phyloP scores from a whole-genome alignment of 164 flowering plant genomes.

The Santalum album region DNA sequence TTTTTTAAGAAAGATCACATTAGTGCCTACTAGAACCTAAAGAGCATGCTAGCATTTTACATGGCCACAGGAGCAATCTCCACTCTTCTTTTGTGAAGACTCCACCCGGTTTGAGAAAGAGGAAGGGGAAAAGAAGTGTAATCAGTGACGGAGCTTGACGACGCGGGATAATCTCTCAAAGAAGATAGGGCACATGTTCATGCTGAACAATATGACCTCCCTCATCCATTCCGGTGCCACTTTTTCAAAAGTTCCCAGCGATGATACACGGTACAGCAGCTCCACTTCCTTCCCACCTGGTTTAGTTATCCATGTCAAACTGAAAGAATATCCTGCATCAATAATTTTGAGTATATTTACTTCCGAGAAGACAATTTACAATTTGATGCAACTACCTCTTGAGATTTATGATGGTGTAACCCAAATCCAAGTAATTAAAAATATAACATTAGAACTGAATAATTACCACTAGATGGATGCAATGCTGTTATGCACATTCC shows the following conservation, averaged over 20 bases:
- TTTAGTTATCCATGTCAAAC: conserved; percentile 45
- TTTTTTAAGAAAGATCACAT: no score
- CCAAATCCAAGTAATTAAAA: not conserved
- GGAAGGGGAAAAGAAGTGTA: not conserved
- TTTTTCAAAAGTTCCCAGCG: conserved; percentile 73
- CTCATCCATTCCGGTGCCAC: conserved; percentile 91
- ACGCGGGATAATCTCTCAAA: conserved; percentile 62
- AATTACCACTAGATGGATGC: conserved; percentile 74
- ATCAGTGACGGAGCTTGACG: conserved; percentile 22
- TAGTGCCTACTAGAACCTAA: no score
- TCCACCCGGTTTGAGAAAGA: no score
- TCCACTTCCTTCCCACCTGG: conserved; percentile 31
- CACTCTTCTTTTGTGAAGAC: no score
- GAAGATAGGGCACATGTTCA: conserved; percentile 66
- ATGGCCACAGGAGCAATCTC: no score
- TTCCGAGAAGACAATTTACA: no score
- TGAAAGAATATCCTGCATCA: no score
- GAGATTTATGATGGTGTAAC: no score
- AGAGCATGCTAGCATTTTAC: no score
- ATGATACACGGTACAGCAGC: conserved; percentile 43
- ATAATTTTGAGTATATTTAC: no score
- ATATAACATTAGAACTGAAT: not conserved
- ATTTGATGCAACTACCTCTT: no score
- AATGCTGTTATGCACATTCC: conserved; percentile 37
- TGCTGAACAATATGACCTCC: conserved; percentile 55